Evolutionary conservation across 129 eudicot species (phyloP).

Genomic region (Artemisia annua): DNA sequence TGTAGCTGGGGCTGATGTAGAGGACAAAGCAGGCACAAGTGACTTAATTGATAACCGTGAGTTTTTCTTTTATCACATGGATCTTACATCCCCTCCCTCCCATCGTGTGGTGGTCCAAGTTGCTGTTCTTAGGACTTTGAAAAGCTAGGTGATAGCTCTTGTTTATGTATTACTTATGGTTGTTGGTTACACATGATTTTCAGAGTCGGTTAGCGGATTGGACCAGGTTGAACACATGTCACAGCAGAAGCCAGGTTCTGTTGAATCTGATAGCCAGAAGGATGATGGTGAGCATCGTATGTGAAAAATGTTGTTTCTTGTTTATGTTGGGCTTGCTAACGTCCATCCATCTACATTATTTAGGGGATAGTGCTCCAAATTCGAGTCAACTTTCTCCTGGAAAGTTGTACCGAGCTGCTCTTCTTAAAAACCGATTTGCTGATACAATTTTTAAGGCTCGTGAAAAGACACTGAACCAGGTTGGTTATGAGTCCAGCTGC

Average conservation of each 20-base stretch:
- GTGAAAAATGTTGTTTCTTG: neutral
- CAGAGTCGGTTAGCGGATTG: constrained; percentile 45
- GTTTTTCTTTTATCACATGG: constrained; percentile 17
- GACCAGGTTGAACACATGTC: constrained; percentile 61
- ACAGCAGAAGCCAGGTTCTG: constrained; percentile 10
- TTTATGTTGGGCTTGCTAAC: constrained; percentile 20
- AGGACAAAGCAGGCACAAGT: constrained; percentile 44
- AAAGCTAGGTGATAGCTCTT: too few relatives aligned
- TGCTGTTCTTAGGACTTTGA: neutral
- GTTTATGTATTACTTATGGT: constrained; percentile 8
- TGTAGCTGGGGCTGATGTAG: constrained; percentile 33
- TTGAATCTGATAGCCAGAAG: constrained; percentile 20
- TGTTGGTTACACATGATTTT: neutral
- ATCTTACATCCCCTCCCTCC: neutral
- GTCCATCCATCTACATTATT: constrained; percentile 3
- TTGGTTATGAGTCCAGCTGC: constrained; percentile 21
- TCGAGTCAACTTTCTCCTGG: constrained; percentile 79
- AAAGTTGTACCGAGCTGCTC: constrained; percentile 78
- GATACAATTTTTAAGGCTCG: constrained; percentile 90
- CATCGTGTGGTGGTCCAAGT: too few relatives aligned
- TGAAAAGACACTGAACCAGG: constrained; percentile 78
- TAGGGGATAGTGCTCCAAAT: constrained; percentile 76
- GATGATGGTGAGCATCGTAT: constrained; percentile 67
- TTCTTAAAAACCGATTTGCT: constrained; percentile 65
- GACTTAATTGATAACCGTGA: constrained; percentile 55